A percentile compares a stretch with the other conserved stretches of the same genome.
phyloP scores from a whole-genome alignment of 371 early-diverging fungal genomes.

The Saksenaea vasiformis region DNA sequence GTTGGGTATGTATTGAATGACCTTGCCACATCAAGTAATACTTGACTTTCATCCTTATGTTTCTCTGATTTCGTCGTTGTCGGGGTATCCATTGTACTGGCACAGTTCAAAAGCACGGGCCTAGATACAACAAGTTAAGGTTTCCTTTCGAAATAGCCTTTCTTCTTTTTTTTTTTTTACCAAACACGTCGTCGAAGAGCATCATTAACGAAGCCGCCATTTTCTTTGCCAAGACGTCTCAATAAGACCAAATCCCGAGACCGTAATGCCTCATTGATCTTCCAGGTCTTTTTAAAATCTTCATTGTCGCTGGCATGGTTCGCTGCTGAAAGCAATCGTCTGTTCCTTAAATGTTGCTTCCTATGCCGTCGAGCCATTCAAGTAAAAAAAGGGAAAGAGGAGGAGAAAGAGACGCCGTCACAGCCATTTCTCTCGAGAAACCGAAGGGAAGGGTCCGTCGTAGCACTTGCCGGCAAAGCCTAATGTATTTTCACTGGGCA shows the following conservation, averaged over 20 bases:
- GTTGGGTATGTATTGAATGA: conserved; percentile 49
- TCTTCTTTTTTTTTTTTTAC: conserved; percentile 25
- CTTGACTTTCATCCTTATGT: conserved; percentile 57
- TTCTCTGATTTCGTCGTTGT: neutral
- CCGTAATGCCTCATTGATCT: conserved; percentile 57
- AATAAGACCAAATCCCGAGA: conserved; percentile 44
- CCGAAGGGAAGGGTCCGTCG: too few relatives aligned
- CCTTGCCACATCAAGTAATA: conserved; percentile 50
- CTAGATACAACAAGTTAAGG: conserved; percentile 20
- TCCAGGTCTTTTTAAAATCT: conserved; percentile 39
- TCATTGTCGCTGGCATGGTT: conserved; percentile 37
- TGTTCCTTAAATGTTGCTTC: conserved; percentile 14
- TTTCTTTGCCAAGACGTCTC: conserved; percentile 47
- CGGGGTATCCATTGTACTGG: neutral
- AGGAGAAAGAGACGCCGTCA: too few relatives aligned
- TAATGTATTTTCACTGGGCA: too few relatives aligned
- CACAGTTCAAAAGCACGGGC: conserved; percentile 51
- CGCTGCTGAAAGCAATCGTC: conserved; percentile 9
- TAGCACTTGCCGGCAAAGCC: too few relatives aligned
- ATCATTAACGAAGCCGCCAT: conserved; percentile 55
- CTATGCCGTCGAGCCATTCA: conserved; percentile 28
- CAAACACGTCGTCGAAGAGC: conserved; percentile 56
- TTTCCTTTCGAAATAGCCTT: neutral
- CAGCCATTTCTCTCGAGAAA: too few relatives aligned
- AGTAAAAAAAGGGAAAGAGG: neutral